Base-by-base conservation (phyloP, 2,329 filamentous ascomycete species). In the Blumeria hordei region DNA sequence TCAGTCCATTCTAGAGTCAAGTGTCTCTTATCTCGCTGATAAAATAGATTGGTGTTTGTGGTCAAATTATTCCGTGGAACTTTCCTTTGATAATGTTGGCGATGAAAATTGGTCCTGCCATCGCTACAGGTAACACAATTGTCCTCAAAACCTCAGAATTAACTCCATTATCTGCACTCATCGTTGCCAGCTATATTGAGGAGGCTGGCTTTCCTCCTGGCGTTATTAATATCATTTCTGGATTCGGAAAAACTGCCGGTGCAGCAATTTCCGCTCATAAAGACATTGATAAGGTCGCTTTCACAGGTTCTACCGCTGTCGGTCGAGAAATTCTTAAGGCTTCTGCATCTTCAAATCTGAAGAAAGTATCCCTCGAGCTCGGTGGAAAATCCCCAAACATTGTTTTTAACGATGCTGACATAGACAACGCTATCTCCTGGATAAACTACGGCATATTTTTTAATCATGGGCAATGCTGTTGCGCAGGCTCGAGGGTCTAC, bases 41-140 rank as follows among this genome's bases (percentile, higher is more conserved):
- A 35, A 47, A 34, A n/a, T 28, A 67, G 65, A 71, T 78, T 62
- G 78, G 78, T 67, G 79, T 83, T 55, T 81, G 80, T 64, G 81
- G 77, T 66, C 80, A 83, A 67, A 84, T 84, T 62, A 83, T 84
- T 61, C 80, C 80, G 58, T 83, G 79, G 79, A 83, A 83, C 68
- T 83, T 81, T 70, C 79, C 79, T 21, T 67, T 83, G 28, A 73
- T 77, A 60, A 81, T 82, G 78, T 77, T 67, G 70, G 53, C 57
- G 58, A 84, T 81, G 81, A 85, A 85, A 73, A 76, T 79, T 63
- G 76, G 73, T 58, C 76, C 76, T 55, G 76, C 76, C 57, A 66
- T 80, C 60, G 76, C 76, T 55, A 70, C 71, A 58, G 77, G 77
- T 65, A 79, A 79, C 70, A 72, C 69, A 11, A 69, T 80, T 55